Evolutionary conservation across 2,329 filamentous ascomycete genomes (phyloP).

Genomic region (Cordyceps tenuipes): DNA sequence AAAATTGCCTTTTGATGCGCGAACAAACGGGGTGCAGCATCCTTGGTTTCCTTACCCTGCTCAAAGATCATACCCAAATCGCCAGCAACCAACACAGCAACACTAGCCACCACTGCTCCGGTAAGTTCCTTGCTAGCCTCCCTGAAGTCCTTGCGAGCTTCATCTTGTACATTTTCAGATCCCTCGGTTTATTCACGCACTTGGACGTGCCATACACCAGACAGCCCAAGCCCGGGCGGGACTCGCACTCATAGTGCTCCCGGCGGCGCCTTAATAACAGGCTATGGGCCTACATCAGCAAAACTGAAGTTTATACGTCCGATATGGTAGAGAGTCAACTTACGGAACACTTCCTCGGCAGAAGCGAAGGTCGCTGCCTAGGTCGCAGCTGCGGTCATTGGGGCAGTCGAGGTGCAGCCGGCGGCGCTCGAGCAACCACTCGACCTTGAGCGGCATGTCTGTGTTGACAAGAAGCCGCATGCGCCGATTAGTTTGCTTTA

Average conservation of each 20-base stretch:
- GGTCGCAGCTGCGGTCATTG: slow-evolving; percentile 46
- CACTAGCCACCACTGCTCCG: neutral
- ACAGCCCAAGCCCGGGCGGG: slow-evolving; percentile 46
- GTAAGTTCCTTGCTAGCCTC: slow-evolving; percentile 37
- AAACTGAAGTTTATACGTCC: no score
- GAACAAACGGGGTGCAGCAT: no score
- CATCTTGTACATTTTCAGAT: slow-evolving; percentile 35
- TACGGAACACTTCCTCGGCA: slow-evolving; percentile 52
- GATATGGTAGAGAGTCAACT: slow-evolving; percentile 15
- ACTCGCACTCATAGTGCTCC: slow-evolving; percentile 54
- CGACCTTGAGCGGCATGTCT: slow-evolving; percentile 55
- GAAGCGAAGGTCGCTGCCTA: slow-evolving; percentile 52
- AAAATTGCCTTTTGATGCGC: no score
- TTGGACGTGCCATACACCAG: slow-evolving; percentile 42
- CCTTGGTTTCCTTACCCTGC: neutral
- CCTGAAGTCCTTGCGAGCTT: slow-evolving; percentile 32
- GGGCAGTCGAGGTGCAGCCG: slow-evolving; percentile 58
- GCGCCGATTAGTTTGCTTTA: slow-evolving; percentile 58
- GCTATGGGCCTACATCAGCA: slow-evolving; percentile 22
- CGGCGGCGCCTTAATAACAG: slow-evolving; percentile 51
- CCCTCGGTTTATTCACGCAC: slow-evolving; percentile 35
- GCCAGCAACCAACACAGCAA: slow-evolving; percentile 33
- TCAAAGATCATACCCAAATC: slow-evolving; percentile 21
- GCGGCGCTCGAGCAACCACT: slow-evolving; percentile 59
- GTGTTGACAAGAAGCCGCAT: slow-evolving; percentile 60